A percentile compares a stretch with the other conserved stretches of the same genome.
phyloP scores from a whole-genome alignment of 176 grass and related monocot species.

The Oryza coarctata region DNA sequence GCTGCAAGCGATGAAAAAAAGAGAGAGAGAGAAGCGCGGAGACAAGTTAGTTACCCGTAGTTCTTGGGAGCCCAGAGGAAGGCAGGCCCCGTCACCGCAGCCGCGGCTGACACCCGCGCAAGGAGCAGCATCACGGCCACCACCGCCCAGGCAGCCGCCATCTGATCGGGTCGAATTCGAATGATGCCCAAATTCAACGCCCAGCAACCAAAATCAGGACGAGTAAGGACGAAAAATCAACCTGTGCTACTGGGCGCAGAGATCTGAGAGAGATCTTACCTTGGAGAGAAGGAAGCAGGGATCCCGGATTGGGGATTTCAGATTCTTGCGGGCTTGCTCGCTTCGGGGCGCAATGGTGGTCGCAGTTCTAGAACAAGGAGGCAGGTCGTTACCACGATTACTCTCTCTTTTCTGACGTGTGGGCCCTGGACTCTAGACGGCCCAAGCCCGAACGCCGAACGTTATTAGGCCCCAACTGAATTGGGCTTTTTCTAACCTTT shows the following conservation, averaged over 20 bases:
- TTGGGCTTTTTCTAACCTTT: no score
- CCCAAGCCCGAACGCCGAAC: no score
- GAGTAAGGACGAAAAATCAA: background rate
- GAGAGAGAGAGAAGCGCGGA: background rate
- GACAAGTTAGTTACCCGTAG: constrained; percentile 22
- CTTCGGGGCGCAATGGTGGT: background rate
- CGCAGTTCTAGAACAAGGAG: no score
- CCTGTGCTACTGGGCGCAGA: background rate
- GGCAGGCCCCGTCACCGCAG: constrained; percentile 46
- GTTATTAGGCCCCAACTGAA: no score
- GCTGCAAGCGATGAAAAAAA: background rate
- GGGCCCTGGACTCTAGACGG: background rate
- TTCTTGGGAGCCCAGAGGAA: constrained; percentile 52
- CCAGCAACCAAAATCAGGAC: background rate
- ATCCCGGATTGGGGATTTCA: constrained; percentile 22
- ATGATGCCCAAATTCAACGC: background rate
- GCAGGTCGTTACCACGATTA: no score
- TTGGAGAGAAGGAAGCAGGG: constrained; percentile 3
- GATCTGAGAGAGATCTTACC: constrained; percentile 29
- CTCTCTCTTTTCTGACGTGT: background rate
- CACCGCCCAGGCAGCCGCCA: constrained; percentile 34
- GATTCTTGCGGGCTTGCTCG: background rate
- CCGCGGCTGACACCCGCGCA: constrained; percentile 8
- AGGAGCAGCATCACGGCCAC: constrained; percentile 35
- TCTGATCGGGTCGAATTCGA: constrained; percentile 29